These are phyloP conservation scores for Colletotrichum orbiculare DNA, from an alignment of 2,329 filamentous ascomycete genomes.

Conservation along the genomic window DNA sequence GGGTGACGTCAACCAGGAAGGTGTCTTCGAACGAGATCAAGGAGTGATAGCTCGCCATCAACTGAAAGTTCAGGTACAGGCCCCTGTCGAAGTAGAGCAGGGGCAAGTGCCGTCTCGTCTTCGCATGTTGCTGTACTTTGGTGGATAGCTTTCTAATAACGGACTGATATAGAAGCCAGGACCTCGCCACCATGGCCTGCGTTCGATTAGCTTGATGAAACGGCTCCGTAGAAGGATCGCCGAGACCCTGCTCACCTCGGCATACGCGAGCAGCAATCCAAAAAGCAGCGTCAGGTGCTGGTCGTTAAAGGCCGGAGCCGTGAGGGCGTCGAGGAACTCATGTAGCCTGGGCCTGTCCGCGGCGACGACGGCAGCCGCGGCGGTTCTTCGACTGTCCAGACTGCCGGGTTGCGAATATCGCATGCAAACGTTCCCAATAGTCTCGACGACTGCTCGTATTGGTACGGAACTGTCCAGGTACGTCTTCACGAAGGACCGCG, in stretches of 20 bases:
- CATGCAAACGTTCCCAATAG: conserved; percentile 15
- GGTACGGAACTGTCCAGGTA: conserved; percentile 21
- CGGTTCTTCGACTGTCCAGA: neutral
- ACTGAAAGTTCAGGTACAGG: conserved; percentile 12
- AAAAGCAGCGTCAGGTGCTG: conserved; percentile 23
- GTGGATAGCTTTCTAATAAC: conserved; percentile 2
- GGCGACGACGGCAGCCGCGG: conserved; percentile 11
- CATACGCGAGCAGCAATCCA: conserved; percentile 18
- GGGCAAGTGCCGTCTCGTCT: neutral
- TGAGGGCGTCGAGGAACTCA: conserved; percentile 10
- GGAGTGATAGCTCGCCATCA: neutral
- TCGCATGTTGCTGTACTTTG: conserved; percentile 8
- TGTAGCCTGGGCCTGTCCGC: conserved; percentile 10
- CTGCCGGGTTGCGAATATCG: neutral
- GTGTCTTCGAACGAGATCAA: conserved; percentile 14
- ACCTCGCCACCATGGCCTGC: conserved; percentile 19
- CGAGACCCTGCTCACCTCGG: conserved; percentile 2
- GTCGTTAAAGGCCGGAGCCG: conserved; percentile 6
- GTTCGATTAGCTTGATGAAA: neutral
- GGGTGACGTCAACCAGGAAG: conserved; percentile 2
- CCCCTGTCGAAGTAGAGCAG: conserved; percentile 24
- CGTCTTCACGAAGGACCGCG: conserved; percentile 18
- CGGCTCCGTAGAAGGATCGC: too few relatives aligned
- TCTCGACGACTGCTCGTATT: conserved; percentile 7
- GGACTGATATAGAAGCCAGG: conserved; percentile 13